Conservation (phyloP, 805 yeast genomes). For the Zygosaccharomyces pseudorouxii region DNA sequence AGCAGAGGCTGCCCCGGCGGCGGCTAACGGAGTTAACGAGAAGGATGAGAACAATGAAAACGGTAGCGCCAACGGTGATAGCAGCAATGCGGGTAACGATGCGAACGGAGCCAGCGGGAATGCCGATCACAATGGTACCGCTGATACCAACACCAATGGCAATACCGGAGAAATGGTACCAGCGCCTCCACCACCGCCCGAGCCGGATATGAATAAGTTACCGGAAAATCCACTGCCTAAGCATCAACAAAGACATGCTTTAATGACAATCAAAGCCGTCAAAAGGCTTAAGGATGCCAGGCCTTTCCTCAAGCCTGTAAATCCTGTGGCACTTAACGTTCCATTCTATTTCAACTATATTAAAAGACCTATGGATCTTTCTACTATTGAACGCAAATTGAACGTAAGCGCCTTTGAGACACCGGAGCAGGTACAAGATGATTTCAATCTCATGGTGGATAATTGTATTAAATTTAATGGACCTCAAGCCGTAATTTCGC, state of each 20-base stretch:
- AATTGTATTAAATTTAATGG: slow-evolving; percentile 89
- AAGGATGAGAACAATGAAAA: neutral
- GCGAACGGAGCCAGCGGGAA: slow-evolving; percentile 4
- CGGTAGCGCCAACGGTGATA: slow-evolving; percentile 9
- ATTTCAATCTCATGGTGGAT: slow-evolving; percentile 76
- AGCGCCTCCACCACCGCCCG: slow-evolving; percentile 70
- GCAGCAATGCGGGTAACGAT: slow-evolving; percentile 2
- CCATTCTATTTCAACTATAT: slow-evolving; percentile 86
- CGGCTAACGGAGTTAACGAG: slow-evolving; percentile 15
- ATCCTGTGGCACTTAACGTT: slow-evolving; percentile 77
- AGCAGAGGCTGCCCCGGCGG: slow-evolving; percentile 11
- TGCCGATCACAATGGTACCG: slow-evolving; percentile 3
- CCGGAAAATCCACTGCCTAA: slow-evolving; percentile 64
- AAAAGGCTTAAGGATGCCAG: slow-evolving; percentile 87
- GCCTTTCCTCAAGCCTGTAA: slow-evolving; percentile 89
- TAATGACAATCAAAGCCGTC: slow-evolving; percentile 76
- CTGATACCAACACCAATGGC: slow-evolving; percentile 1
- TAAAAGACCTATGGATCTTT: slow-evolving; percentile 86
- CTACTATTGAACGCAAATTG: slow-evolving; percentile 83
- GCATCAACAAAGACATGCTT: slow-evolving; percentile 79
- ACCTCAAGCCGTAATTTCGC: slow-evolving; percentile 71
- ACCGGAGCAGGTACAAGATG: slow-evolving; percentile 64
- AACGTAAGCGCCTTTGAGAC: slow-evolving; percentile 63
- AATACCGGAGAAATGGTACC: slow-evolving; percentile 36
- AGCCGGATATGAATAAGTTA: slow-evolving; percentile 67